These are phyloP conservation scores for Sordariomycetes sp. DNA, from an alignment of 2,329 filamentous ascomycete species.

Conservation along the genomic window DNA sequence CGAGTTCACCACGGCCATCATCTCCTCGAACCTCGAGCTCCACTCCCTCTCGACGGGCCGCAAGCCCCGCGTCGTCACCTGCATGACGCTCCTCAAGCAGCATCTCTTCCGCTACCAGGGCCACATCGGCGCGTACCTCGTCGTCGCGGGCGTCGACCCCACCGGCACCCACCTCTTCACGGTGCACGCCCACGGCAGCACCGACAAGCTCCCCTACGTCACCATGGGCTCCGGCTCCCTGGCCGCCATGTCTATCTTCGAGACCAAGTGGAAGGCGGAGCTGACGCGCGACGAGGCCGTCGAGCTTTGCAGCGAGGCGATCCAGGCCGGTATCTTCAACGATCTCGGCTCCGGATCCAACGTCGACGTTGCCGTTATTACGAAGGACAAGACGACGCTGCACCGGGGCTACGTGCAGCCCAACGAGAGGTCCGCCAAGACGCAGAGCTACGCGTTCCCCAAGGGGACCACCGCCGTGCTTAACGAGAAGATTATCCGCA, in stretches of 20 bases:
- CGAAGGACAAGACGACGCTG: constrained; percentile 84
- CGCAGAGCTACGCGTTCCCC: constrained; percentile 83
- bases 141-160: constrained; percentile 91
- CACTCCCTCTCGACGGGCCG: constrained; percentile 93
- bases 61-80: constrained; percentile 92
- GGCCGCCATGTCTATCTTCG: constrained; percentile 95
- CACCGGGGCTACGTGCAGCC: constrained; percentile 88
- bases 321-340: constrained; percentile 96
- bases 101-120: constrained; percentile 98
- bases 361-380: constrained; percentile 93
- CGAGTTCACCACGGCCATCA: constrained; percentile 96
- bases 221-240: constrained; percentile 93
- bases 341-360: constrained; percentile 95
- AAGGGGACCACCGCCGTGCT: constrained; percentile 90
- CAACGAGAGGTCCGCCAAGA: constrained; percentile 82
- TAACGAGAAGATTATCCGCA: constrained; percentile 91
- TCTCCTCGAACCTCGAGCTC: constrained; percentile 96
- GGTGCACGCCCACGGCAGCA: constrained; percentile 94
- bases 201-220: constrained; percentile 97
- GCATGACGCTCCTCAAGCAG: constrained; percentile 99
- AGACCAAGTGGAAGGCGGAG: constrained; percentile 81
- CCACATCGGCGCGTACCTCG: constrained; percentile 93
- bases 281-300: constrained; percentile 72
- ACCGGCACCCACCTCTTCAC: constrained; percentile 94
- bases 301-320: constrained; percentile 71